Base-by-base conservation (phyloP, 2,329 filamentous ascomycete genomes). In the Fusarium tanahbumbuense region DNA sequence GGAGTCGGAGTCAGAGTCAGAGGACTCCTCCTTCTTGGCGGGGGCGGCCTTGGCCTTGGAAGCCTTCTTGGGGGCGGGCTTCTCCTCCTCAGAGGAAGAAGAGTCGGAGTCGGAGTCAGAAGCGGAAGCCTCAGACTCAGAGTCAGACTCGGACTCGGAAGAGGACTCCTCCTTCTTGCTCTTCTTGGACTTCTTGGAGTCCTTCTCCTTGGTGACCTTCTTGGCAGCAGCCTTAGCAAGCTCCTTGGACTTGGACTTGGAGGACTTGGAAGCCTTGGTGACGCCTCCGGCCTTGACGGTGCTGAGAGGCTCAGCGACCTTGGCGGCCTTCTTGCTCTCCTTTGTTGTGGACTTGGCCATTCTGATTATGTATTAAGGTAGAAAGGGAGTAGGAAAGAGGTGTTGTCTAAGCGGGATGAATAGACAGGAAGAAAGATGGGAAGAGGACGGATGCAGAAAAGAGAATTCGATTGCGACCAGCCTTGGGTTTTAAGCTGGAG, bases 311-410 rank as follows among this genome's bases (percentile, higher is more conserved):
- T 86, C 84, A 76, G 82, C 80, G 72, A 85, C 77, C 83, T 88
- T 88, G 72, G 81, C 84, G 72, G 81, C 84, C 79, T 85, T 78
- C 79, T 83, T 87, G 79, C 84, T 78, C 60, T 80, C 78, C 79
- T 82, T 83, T 78, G 90, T 86, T 84, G 91, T 92, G 58, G 85
- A 82, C 83, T 91, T 91, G 80, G 85, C 88, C 89, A 91, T 92
- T 80, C 73, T 85, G 79, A 81, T 62, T 70, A 56, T 73, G 57
- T 73, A 66, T 70, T 61, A 60, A 59, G 49, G 28, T 59, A 65
- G 68, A 61, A 56, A 52, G 30, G 32, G 60, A 47, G 42, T 42
- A 46, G 32, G 46, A 50, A 45, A 59, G 57, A 52, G 44, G 49
- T 44, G 57, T 47, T 25, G 58, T 62, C 52, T 64, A 60, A 60